Evolutionary conservation across 2,329 filamentous ascomycete species (phyloP).

Genomic region (Nigrograna mackinnonii): DNA sequence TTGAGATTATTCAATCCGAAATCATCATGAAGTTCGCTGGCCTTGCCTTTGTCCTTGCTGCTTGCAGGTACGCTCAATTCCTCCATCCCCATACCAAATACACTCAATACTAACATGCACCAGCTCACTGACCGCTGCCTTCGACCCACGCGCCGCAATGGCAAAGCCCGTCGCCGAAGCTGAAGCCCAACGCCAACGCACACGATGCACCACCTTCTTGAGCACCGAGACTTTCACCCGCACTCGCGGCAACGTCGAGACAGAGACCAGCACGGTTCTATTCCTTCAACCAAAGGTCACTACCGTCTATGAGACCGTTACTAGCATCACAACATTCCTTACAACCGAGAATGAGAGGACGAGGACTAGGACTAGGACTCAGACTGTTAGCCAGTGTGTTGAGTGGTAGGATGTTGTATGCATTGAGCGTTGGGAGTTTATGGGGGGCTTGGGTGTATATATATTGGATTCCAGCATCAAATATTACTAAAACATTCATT

Average conservation of each 20-base stretch:
- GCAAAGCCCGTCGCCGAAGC: too few relatives aligned
- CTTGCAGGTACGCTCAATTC: not conserved
- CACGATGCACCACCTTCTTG: slow-evolving; percentile 7
- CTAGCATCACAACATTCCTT: slow-evolving; percentile 3
- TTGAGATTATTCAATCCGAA: too few relatives aligned
- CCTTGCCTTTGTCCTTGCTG: not conserved
- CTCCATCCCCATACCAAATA: not conserved
- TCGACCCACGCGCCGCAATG: slow-evolving; percentile 4
- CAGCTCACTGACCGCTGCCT: slow-evolving; percentile 1
- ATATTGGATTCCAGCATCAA: too few relatives aligned
- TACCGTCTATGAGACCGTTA: slow-evolving; percentile 2
- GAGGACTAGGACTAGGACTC: slow-evolving; percentile 2
- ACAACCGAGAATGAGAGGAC: slow-evolving; percentile 5
- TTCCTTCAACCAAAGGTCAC: slow-evolving; percentile 2
- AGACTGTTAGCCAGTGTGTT: slow-evolving; percentile 4
- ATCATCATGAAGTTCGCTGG: not conserved
- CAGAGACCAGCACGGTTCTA: slow-evolving; percentile 4
- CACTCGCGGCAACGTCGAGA: slow-evolving; percentile 6
- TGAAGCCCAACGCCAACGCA: not conserved
- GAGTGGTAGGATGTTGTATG: too few relatives aligned
- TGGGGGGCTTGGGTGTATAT: too few relatives aligned
- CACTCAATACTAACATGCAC: not conserved
- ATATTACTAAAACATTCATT: too few relatives aligned
- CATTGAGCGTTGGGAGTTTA: too few relatives aligned
- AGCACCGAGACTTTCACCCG: slow-evolving; percentile 1